Percentiles rank a stretch among this genome's conserved stretches.
Conservation (phyloP, 176 grass and related monocot species). For the Miscanthus lutarioriparius region DNA sequence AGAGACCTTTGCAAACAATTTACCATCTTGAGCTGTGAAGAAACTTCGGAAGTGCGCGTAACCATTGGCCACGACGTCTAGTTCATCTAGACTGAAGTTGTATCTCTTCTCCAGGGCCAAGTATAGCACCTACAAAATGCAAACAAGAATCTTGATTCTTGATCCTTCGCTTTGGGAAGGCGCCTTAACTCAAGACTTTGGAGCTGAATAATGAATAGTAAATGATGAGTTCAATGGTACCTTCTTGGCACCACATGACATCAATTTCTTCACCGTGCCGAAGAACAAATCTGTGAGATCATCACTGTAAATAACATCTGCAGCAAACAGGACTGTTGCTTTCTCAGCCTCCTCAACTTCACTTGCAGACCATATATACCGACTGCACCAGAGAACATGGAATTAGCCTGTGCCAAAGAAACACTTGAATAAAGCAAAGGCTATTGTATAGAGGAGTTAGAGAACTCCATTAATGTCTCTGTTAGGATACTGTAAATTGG, state of each 20-base stretch:
- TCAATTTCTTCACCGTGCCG: slow-evolving; percentile 45
- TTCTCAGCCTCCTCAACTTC: slow-evolving; percentile 74
- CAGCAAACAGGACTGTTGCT: slow-evolving; percentile 67
- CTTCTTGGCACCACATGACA: slow-evolving; percentile 64
- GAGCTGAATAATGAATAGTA: neutral
- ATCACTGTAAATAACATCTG: slow-evolving; percentile 88
- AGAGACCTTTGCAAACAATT: neutral
- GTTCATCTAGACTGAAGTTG: slow-evolving; percentile 79
- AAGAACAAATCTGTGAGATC: slow-evolving; percentile 84
- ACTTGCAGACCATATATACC: slow-evolving; percentile 47
- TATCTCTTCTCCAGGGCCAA: slow-evolving; percentile 81
- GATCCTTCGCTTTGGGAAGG: neutral
- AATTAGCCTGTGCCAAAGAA: neutral
- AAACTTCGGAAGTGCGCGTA: slow-evolving; percentile 70
- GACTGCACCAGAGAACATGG: slow-evolving; percentile 30
- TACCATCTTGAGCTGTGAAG: slow-evolving; percentile 50
- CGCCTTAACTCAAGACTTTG: neutral
- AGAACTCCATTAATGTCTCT: neutral
- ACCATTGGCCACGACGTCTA: slow-evolving; percentile 78
- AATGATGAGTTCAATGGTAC: slow-evolving; percentile 16
- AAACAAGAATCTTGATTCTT: neutral
- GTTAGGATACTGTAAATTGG: neutral
- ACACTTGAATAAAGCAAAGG: neutral
- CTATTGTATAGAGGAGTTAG: neutral
- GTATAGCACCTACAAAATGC: slow-evolving; percentile 61